Evolutionary conservation across 1,284 basidiomycete species (phyloP).

Genomic region (Exobasidium cylindrosporum): DNA sequence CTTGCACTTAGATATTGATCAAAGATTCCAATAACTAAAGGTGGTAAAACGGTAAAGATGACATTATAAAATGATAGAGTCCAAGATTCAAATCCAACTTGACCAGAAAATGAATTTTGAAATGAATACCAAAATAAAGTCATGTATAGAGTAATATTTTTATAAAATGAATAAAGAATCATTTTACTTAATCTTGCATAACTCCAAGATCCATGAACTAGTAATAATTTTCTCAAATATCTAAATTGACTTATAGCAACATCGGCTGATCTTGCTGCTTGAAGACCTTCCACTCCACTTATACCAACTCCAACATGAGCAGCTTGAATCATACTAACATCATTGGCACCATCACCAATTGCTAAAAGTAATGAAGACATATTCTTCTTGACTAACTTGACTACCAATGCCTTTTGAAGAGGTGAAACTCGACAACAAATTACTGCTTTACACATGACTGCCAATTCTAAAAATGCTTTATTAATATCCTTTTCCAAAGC

Average conservation of each 20-base stretch:
- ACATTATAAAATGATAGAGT: slow-evolving; percentile 68
- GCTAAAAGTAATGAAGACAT: slow-evolving; percentile 85
- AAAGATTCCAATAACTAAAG: slow-evolving; percentile 93
- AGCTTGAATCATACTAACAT: slow-evolving; percentile 65
- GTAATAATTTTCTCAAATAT: slow-evolving; percentile 88
- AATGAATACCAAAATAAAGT: slow-evolving; percentile 96
- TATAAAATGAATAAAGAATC: slow-evolving; percentile 65
- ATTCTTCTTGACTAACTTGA: slow-evolving; percentile 97
- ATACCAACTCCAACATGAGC: slow-evolving; percentile 90
- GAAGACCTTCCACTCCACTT: slow-evolving; percentile 94
- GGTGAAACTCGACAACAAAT: slow-evolving; percentile 98
- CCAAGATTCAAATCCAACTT: slow-evolving; percentile 98
- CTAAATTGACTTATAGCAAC: slow-evolving; percentile 97
- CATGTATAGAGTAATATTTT: slow-evolving; percentile 94
- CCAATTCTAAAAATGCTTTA: slow-evolving; percentile 87
- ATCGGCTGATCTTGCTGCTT: slow-evolving; percentile 94
- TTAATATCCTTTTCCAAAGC: slow-evolving; percentile 90
- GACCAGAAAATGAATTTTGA: slow-evolving; percentile 85
- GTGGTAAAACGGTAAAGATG: slow-evolving; percentile 70
- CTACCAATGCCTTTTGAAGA: slow-evolving; percentile 93
- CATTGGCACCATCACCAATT: slow-evolving; percentile 70
- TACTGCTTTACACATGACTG: slow-evolving; percentile 95
- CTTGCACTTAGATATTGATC: slow-evolving; percentile 97
- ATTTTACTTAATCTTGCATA: slow-evolving; percentile 92
- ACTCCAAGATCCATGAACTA: slow-evolving; percentile 98